These are phyloP conservation scores for Tulasnella sp. DNA, from an alignment of 768 basidiomycete species.

Conservation along the genomic window DNA sequence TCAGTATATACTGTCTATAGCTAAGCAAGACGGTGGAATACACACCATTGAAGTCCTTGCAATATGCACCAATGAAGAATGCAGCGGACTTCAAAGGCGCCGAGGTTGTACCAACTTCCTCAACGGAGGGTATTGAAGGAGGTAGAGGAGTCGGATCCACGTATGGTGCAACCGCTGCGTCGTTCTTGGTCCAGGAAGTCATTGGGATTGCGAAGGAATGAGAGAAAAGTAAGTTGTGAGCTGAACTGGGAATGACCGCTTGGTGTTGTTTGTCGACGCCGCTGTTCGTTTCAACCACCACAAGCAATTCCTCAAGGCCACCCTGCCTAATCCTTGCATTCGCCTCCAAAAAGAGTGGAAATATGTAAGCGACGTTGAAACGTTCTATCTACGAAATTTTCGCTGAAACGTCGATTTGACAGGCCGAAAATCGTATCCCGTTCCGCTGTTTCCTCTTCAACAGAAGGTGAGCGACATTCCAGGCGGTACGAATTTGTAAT, in stretches of 20 bases:
- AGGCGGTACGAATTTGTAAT: neutral
- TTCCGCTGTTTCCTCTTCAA: conserved; percentile 22
- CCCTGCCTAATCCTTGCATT: neutral
- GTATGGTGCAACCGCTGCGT: conserved; percentile 34
- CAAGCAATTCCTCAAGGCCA: neutral
- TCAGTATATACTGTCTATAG: neutral
- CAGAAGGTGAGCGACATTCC: conserved; percentile 10
- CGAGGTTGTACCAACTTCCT: conserved; percentile 82
- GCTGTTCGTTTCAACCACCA: conserved; percentile 7
- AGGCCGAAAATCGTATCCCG: conserved; percentile 23
- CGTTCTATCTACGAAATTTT: neutral
- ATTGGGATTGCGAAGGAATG: neutral
- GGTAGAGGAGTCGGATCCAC: conserved; percentile 62
- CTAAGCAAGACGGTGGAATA: neutral
- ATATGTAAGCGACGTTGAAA: neutral
- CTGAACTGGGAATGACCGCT: neutral
- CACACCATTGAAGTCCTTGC: conserved; percentile 94
- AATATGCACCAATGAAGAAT: conserved; percentile 93
- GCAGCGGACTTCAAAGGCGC: conserved; percentile 93
- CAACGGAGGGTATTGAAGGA: conserved; percentile 61
- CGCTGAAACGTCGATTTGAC: neutral
- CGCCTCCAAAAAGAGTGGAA: neutral
- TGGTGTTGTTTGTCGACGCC: neutral
- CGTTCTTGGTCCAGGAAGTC: conserved; percentile 1
- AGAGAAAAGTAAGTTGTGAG: conserved; percentile 7